Conservation (phyloP, 1,284 basidiomycete genomes). For the Malassezia dermatis region DNA sequence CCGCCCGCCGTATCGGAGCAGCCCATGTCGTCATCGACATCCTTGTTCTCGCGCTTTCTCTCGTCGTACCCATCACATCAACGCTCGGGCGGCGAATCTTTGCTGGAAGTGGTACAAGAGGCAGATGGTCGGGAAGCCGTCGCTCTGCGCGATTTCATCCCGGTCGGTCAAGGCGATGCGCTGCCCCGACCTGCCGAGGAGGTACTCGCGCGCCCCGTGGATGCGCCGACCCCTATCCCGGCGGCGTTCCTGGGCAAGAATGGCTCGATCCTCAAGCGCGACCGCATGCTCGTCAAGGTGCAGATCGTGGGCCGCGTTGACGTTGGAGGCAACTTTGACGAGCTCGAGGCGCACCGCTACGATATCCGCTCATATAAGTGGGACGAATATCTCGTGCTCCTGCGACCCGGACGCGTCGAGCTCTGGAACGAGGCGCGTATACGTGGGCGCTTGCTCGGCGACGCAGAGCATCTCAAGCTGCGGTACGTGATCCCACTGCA, state of each 20-base stretch:
- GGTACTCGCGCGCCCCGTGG: slow-evolving; percentile 27
- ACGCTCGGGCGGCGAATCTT: neutral
- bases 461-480: slow-evolving; percentile 52
- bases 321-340: slow-evolving; percentile 58
- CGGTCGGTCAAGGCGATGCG: slow-evolving; percentile 22
- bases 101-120: neutral
- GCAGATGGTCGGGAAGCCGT: neutral
- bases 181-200: slow-evolving; percentile 28
- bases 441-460: slow-evolving; percentile 23
- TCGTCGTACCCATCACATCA: neutral
- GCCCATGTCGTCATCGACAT: neutral
- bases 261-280: slow-evolving; percentile 51
- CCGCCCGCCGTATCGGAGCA: neutral
- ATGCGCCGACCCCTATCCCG: slow-evolving; percentile 1
- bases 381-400: slow-evolving; percentile 67
- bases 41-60: neutral
- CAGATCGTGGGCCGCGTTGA: slow-evolving; percentile 56
- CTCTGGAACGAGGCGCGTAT: slow-evolving; percentile 61
- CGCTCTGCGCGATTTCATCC: neutral
- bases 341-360: slow-evolving; percentile 53
- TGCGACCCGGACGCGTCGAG: slow-evolving; percentile 63
- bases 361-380: slow-evolving; percentile 61
- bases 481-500: slow-evolving; percentile 62
- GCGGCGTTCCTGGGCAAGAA: neutral
- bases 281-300: slow-evolving; percentile 71